Evolutionary conservation across 139 green algal species (phyloP).

Genomic region (Coelastrella sp.): DNA sequence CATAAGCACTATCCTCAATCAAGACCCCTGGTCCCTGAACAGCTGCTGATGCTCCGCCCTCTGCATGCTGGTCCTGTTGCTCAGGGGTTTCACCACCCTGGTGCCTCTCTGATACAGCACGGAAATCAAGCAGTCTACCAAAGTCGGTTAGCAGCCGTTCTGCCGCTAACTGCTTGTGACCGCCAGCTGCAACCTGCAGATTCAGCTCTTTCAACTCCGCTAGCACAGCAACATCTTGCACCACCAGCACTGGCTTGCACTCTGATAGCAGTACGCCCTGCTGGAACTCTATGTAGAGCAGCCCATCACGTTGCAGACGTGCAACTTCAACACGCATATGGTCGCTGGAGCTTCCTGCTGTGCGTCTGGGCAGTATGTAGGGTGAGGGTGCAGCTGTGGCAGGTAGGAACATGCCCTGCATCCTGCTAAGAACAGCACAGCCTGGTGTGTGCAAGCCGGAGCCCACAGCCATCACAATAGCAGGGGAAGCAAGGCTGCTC

Average conservation of each 20-base stretch:
- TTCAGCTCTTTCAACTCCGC: constrained; percentile 10
- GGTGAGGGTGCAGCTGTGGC: neutral
- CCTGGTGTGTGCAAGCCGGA: neutral
- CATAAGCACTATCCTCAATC: no score
- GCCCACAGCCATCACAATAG: neutral
- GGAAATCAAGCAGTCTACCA: constrained; percentile 36
- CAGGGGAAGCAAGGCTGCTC: neutral
- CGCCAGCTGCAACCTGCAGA: neutral
- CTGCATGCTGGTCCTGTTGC: neutral
- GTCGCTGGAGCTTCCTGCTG: neutral
- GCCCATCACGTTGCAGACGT: neutral
- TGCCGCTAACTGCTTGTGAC: neutral
- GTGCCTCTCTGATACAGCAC: neutral
- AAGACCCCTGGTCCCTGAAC: no score
- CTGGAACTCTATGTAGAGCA: constrained; percentile 32
- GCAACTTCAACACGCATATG: neutral
- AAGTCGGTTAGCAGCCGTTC: neutral
- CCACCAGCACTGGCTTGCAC: constrained; percentile 18
- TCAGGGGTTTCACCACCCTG: neutral
- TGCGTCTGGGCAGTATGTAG: neutral
- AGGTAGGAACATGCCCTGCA: constrained; percentile 18
- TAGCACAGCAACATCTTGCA: neutral
- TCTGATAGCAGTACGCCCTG: constrained; percentile 31
- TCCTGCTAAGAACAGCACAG: neutral
- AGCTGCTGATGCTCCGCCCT: neutral